phyloP scores from a whole-genome alignment of 306 rosid genomes.

The Pachyrhizus erosus region DNA sequence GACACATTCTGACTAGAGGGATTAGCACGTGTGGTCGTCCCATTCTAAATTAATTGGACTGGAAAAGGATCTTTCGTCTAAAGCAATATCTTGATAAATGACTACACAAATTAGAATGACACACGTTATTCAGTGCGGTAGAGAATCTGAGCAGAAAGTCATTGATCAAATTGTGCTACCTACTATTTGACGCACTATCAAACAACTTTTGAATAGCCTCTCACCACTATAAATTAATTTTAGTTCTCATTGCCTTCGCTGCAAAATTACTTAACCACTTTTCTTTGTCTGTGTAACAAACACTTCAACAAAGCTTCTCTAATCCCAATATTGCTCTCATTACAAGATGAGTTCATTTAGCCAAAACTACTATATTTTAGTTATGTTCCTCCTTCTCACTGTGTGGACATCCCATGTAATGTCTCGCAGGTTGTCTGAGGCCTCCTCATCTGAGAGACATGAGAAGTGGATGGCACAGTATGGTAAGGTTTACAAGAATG shows the following conservation, averaged over 20 bases:
- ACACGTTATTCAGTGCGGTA: background rate
- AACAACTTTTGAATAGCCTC: background rate
- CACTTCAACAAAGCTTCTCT: background rate
- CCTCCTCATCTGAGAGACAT: background rate
- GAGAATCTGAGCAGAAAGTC: background rate
- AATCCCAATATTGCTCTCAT: background rate
- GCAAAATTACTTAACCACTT: background rate
- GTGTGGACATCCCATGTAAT: background rate
- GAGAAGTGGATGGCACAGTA: constrained; percentile 42
- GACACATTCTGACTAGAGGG: background rate
- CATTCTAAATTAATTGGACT: background rate
- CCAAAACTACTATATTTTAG: constrained; percentile 2
- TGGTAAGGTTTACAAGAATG: constrained; percentile 25
- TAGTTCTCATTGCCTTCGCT: background rate
- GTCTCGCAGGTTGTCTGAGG: background rate
- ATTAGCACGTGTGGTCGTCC: background rate
- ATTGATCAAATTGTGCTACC: background rate
- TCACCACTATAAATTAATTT: constrained; percentile 1
- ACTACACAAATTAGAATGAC: background rate
- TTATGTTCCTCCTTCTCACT: constrained; percentile 8
- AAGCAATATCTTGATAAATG: background rate
- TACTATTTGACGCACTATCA: background rate
- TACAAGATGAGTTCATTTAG: background rate
- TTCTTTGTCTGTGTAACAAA: background rate
- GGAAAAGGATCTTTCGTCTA: background rate